Evolutionary conservation across 2,329 filamentous ascomycete species (phyloP).

Genomic region (Chaetomium globosum): DNA sequence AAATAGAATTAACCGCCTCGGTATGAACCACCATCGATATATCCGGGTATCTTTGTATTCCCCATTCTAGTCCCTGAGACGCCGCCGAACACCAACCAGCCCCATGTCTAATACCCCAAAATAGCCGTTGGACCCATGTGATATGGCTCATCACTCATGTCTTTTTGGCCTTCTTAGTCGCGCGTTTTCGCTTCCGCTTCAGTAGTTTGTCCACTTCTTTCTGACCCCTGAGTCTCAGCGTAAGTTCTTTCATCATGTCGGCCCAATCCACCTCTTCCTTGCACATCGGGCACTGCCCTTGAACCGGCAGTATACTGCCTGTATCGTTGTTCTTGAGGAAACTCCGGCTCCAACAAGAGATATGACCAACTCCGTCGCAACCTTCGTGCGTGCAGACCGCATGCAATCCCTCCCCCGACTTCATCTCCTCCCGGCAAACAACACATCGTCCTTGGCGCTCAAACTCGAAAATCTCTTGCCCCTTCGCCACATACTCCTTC

Average conservation of each 20-base stretch:
- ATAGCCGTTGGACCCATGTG: not conserved
- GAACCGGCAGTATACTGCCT: conserved; percentile 63
- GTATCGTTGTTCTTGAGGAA: conserved; percentile 46
- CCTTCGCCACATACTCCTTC: conserved; percentile 59
- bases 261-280: conserved; percentile 66
- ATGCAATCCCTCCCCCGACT: conserved; percentile 55
- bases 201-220: conserved; percentile 72
- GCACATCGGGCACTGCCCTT: conserved; percentile 74
- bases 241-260: conserved; percentile 81
- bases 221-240: conserved; percentile 68
- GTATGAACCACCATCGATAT: not conserved
- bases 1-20: not conserved
- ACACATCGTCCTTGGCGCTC: conserved; percentile 60
- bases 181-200: conserved; percentile 50
- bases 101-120: not conserved
- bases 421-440: conserved; percentile 53
- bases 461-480: conserved; percentile 56
- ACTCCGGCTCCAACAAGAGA: conserved; percentile 62
- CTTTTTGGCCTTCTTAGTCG: conserved; percentile 18
- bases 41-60: conserved; percentile 7
- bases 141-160: not conserved
- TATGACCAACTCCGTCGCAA: conserved; percentile 62
- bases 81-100: not conserved
- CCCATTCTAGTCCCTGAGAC: not conserved
- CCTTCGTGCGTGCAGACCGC: conserved; percentile 57